Percentiles rank a stretch among this genome's conserved stretches.
These are phyloP conservation scores for Salix purpurea DNA, from an alignment of 345 rosid genomes.

Conservation along the genomic window DNA sequence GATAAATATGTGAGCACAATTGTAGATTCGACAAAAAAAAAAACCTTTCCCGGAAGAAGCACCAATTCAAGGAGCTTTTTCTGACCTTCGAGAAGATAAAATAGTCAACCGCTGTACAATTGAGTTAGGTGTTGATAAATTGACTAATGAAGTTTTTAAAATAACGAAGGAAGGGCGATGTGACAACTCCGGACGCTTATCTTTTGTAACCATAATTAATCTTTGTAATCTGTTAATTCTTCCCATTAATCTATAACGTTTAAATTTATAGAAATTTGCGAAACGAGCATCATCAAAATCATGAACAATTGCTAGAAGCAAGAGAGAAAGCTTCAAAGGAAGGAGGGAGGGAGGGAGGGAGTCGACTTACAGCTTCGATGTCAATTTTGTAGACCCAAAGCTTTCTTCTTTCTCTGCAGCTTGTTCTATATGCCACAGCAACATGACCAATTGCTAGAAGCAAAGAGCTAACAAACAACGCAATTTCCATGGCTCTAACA, in stretches of 20 bases:
- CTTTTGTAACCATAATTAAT: not conserved
- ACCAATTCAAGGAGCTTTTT: constrained; percentile 11
- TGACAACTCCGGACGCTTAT: not conserved
- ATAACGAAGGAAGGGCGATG: not conserved
- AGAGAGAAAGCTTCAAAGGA: no score
- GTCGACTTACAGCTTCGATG: constrained; percentile 88
- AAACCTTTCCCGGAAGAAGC: not conserved
- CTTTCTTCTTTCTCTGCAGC: constrained; percentile 88
- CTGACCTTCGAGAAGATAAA: constrained; percentile 26
- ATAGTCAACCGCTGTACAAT: constrained; percentile 3
- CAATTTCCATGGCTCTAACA: constrained; percentile 53
- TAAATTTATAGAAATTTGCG: not conserved
- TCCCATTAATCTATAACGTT: not conserved
- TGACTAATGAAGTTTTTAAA: not conserved
- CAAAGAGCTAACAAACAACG: constrained; percentile 62
- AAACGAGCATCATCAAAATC: not conserved
- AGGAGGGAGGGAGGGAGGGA: not conserved
- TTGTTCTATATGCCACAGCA: constrained; percentile 69
- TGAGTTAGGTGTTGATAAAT: not conserved
- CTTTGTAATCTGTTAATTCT: not conserved
- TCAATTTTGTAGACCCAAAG: constrained; percentile 91
- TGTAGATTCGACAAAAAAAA: not conserved
- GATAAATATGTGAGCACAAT: not conserved
- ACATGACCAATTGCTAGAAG: constrained; percentile 68
- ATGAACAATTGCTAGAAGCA: no score